Base-by-base conservation (phyloP, 2,329 filamentous ascomycete species). In the Fusarium annulatum region DNA sequence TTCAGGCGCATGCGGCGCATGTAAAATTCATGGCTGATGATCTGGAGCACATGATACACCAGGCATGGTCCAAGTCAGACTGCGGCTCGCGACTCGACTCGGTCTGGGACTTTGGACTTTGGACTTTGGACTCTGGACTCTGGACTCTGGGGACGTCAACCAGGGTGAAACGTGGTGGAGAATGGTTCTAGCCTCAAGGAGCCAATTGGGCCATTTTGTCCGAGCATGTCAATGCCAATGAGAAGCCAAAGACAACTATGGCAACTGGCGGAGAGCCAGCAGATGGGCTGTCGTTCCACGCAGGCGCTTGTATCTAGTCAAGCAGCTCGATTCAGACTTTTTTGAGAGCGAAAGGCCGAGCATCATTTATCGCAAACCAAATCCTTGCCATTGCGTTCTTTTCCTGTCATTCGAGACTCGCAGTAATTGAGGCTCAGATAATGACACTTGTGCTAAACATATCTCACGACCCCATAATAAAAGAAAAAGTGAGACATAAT, bases 131-230 rank as follows among this genome's bases (percentile, higher is more conserved):
- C 41, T 74, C 9, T 28, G 26, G 26, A 28, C 26, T 28, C 67
- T 26, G 36, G 23, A 41, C 41, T 73, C 71, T 74, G 71, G 71
- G 71, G 71, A 72, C 45, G 48, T 39, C 42, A 51, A 55, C 67
- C 43, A 60, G 67, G 71, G 51, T 56, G 56, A 68, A 73, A 56
- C 71, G 55, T 63, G 69, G 71, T 74, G 71, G 71, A 59, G 63
- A 49, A 69, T 49, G 43, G 46, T 48, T 68, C 71, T 71, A 68
- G 59, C 71, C 67, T 71, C 45, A 45, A 69, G 30, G 41, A n/a
- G 39, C 48, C 58, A 64, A 74, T 64, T 58, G 51, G 51, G 53
- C 48, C n/a, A 72, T 30, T 41, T 53, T 46, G 45, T 23, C 58
- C 61, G 61, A 70, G 34, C 34, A 42, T 48, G 55, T 56, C 49